Base-by-base conservation (phyloP, 352 stramenopile genomes). In the Globisporangium splendens region DNA sequence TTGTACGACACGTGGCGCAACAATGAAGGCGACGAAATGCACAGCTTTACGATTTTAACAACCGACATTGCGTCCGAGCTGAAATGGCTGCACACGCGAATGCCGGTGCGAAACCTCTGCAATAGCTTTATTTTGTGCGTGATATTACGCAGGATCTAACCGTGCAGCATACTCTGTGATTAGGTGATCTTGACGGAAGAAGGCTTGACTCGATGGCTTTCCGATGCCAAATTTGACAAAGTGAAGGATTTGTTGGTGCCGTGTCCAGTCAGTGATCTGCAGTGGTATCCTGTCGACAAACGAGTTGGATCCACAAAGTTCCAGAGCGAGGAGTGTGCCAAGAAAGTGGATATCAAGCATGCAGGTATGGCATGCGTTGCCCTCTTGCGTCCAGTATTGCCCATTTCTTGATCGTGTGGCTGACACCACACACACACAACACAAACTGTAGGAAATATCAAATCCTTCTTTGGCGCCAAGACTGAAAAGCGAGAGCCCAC, bases 11-110 rank as follows among this genome's bases (percentile, higher is more conserved):
- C 70, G n/a, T 94, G 83, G 85, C 68, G 61, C 54, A 84, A 79
- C 48, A 72, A 83, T 22, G 61, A 79, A 8, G 86, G 87, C 33
- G 77, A 91, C 6, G 42, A 67, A 47, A 85, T 93, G 67, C 89
- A 75, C 54, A 88, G 82, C 11, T 97, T 88, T 54, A 93, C 87
- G 4, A 93, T 97, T 20, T 69, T 97, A 18, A 97, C 90, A 35
- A 95, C 88, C 17, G 66, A 77, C 3, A 68, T 88, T 14, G 62
- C 84, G 6, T 61, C 86, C 1, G 68, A 84, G 41, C 63, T 97
- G 5, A 65, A 68, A 41, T 96, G 86, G 86, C 66, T 97, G 52
- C 90, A 97, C 66, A 87, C 82, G 7, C 79, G 89, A 15, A 96
- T 96, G 70, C 89, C 89, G 4, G 83, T 92, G 68, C 28, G 63